Evolutionary conservation across 306 rosid species (phyloP), one percentile per base, ranked within the genome.

Genomic region (Hylodesmum podocarpum): DNA sequence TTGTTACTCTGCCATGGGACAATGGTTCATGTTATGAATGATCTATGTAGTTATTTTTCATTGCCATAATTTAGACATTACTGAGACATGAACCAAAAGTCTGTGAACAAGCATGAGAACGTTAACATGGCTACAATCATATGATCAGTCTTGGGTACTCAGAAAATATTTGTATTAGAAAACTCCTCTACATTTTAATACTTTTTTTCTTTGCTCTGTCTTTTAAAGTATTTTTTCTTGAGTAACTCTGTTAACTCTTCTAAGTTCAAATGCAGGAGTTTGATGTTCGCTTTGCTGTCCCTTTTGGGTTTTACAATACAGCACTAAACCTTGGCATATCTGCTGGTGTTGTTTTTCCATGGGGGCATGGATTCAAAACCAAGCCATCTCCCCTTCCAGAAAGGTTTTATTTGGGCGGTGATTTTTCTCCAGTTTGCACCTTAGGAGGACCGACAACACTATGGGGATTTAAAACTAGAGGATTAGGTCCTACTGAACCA

Each of bases 341-440:
- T 36, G 87, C 86, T 24, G 98, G 98, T 59, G 86, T 81, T 76
- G 76, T 88, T 70, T 85, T 88, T 47, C 98, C 97, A 63, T 91
- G 93, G 93, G 96, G 97, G 11, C 80, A 58, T 31, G 96, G 97
- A 53, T 94, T 84, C 85, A 78, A 85, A 91, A 75, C 76, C 78
- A 91, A 91, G 78, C 85, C 94, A 72, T 84, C 96, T 19, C 91
- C 98, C 19, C 85, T 94, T 64, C 96, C 97, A 6, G 96, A 90
- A 63, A 87, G 93, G 72, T 94, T 94, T 81, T 94, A 87, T 87
- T 79, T 94, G 85, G 96, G 98, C 75, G 96, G 97, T 75, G 96
- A 94, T 70, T 87, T 91, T 87, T 91, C 97, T 85, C 96, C 98
- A 76, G 90, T 94, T 83, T 94, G 93, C 85, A 78, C 90, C 72